These are phyloP conservation scores for Chondrostereum purpureum DNA, from an alignment of 1,284 basidiomycete genomes.

Conservation along the genomic window DNA sequence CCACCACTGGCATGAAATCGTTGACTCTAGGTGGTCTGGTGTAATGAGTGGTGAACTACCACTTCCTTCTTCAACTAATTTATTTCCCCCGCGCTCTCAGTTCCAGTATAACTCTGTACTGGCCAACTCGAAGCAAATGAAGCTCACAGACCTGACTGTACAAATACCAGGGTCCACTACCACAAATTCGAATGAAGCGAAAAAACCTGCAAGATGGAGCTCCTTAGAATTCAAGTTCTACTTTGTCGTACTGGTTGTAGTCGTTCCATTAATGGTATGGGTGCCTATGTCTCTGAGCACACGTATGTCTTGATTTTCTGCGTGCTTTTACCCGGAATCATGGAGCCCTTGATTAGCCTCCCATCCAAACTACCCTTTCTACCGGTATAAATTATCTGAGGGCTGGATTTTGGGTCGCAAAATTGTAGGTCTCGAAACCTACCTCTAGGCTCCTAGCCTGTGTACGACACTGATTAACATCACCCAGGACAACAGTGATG, in stretches of 20 bases:
- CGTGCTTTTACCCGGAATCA: constrained; percentile 7
- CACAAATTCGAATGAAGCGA: constrained; percentile 17
- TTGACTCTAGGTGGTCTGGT: too few species aligned
- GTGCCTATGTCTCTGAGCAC: constrained; percentile 74
- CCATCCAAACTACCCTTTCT: constrained; percentile 71
- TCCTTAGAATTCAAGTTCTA: constrained; percentile 84
- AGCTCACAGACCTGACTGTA: constrained; percentile 34
- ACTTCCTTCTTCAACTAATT: not conserved
- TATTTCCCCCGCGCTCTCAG: not conserved
- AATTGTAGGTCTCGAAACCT: constrained; percentile 44
- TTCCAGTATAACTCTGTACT: not conserved
- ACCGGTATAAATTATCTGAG: constrained; percentile 49
- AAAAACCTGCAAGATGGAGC: constrained; percentile 59
- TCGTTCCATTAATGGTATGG: constrained; percentile 76
- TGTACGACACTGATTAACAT: constrained; percentile 7
- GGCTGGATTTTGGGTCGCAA: constrained; percentile 67
- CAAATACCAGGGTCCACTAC: constrained; percentile 36
- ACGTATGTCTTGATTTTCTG: constrained; percentile 40
- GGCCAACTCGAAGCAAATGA: constrained; percentile 12
- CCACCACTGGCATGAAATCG: not conserved
- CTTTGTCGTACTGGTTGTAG: constrained; percentile 53
- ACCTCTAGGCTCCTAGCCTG: not conserved
- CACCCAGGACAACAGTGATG: constrained; percentile 76
- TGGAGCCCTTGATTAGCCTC: constrained; percentile 36
- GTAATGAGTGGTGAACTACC: not conserved